phyloP scores from a whole-genome alignment of 768 basidiomycete species.

The Amylocystis lapponica region DNA sequence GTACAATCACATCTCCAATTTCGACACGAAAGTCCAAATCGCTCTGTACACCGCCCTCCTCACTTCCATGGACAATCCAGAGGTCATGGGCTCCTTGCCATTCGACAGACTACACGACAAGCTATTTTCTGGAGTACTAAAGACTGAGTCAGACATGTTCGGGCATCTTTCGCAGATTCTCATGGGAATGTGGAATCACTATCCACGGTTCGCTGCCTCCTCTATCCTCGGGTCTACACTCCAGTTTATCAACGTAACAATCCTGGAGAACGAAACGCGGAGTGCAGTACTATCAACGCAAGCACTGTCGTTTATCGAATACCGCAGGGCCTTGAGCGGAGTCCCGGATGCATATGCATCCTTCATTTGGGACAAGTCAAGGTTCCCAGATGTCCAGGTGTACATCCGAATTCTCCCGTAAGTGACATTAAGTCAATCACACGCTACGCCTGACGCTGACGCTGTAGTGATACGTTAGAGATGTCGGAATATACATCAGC shows the following conservation, averaged over 20 bases:
- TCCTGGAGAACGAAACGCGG: background rate
- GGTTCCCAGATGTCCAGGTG: background rate
- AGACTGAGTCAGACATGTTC: background rate
- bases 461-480: too few species aligned
- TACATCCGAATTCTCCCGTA: conserved; percentile 3
- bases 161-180: background rate
- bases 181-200: background rate
- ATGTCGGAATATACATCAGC: conserved; percentile 9
- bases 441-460: background rate
- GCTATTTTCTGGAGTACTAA: background rate
- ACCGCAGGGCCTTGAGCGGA: background rate
- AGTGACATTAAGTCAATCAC: conserved; percentile 1
- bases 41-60: background rate
- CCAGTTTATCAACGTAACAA: background rate
- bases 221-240: background rate
- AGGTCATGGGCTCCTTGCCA: background rate
- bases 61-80: background rate
- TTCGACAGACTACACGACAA: background rate
- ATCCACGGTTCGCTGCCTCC: background rate
- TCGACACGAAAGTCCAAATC: conserved; percentile 2
- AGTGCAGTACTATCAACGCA: background rate
- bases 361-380: conserved; percentile 5
- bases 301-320: background rate
- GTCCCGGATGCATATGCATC: background rate
- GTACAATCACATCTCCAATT: conserved; percentile 2